Percentiles rank a stretch among this genome's conserved stretches.
Evolutionary conservation across 306 rosid species (phyloP).

Genomic region (Vigna unguiculata): DNA sequence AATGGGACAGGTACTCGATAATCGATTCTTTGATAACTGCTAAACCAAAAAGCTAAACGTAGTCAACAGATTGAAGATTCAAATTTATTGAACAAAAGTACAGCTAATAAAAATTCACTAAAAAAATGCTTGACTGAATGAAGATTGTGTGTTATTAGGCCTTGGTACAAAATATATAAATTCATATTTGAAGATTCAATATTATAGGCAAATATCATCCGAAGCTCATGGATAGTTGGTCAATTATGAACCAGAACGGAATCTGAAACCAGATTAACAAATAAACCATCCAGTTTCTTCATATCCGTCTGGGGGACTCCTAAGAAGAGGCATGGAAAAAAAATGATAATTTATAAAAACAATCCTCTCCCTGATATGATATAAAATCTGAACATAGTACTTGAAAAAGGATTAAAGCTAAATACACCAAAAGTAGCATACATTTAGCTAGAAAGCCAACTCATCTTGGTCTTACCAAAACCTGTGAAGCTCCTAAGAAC

Average conservation of each 20-base stretch:
- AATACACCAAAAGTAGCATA: background rate
- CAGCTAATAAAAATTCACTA: slow-evolving; percentile 1
- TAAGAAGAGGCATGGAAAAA: background rate
- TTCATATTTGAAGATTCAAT: slow-evolving; percentile 4
- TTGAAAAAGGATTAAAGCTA: background rate
- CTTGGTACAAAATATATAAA: slow-evolving; percentile 19
- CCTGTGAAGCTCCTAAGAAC: background rate
- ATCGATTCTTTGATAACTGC: slow-evolving; percentile 88
- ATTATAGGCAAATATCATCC: background rate
- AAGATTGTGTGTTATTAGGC: background rate
- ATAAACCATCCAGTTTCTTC: background rate
- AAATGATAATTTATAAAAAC: background rate
- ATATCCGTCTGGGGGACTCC: background rate
- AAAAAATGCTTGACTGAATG: background rate
- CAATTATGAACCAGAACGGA: background rate
- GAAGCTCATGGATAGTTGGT: background rate
- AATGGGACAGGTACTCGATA: slow-evolving; percentile 80
- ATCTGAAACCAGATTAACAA: slow-evolving; percentile 2
- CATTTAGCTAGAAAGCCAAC: background rate
- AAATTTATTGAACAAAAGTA: background rate
- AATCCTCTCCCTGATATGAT: background rate
- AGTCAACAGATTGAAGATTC: slow-evolving; percentile 34
- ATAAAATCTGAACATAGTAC: background rate
- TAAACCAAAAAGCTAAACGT: slow-evolving; percentile 38
- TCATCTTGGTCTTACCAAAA: background rate